Percentiles rank a stretch among this genome's conserved stretches.
These are phyloP conservation scores for Lasiodiplodia sp. DNA, from an alignment of 2,329 filamentous ascomycete genomes.

Conservation along the genomic window DNA sequence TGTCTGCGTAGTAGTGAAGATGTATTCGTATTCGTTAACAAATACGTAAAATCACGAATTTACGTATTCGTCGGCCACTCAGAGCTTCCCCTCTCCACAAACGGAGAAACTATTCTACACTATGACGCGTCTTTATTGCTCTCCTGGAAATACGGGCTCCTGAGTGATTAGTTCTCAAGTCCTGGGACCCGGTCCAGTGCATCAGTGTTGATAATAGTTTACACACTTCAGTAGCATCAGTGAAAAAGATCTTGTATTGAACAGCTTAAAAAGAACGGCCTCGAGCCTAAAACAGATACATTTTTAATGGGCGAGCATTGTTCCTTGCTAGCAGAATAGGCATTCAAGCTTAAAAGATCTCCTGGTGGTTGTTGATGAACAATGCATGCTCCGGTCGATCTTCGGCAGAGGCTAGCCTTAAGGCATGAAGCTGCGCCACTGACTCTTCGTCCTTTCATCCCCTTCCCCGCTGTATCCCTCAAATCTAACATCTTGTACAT, in stretches of 20 bases:
- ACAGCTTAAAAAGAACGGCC: too few relatives aligned
- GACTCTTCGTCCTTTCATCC: not conserved
- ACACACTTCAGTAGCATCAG: too few relatives aligned
- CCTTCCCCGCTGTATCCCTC: not conserved
- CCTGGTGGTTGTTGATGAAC: too few relatives aligned
- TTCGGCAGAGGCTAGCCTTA: not conserved
- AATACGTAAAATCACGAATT: slow-evolving; percentile 17
- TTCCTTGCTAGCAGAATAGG: too few relatives aligned
- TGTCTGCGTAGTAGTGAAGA: not conserved
- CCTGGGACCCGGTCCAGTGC: too few relatives aligned
- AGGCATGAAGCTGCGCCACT: not conserved
- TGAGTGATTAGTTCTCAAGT: not conserved
- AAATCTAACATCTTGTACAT: not conserved
- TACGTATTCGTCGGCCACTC: slow-evolving; percentile 5
- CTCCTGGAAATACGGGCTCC: not conserved
- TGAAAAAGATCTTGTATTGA: too few relatives aligned
- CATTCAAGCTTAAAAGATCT: too few relatives aligned
- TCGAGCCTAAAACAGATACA: too few relatives aligned
- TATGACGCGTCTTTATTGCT: not conserved
- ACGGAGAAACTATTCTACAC: not conserved
- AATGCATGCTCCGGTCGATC: not conserved
- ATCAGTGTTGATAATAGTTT: too few relatives aligned
- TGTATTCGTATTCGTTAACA: not conserved
- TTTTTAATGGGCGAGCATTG: too few relatives aligned
- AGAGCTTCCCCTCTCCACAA: not conserved